Evolutionary conservation across 1,284 basidiomycete genomes (phyloP).

Genomic region (Cryptococcus sp.): DNA sequence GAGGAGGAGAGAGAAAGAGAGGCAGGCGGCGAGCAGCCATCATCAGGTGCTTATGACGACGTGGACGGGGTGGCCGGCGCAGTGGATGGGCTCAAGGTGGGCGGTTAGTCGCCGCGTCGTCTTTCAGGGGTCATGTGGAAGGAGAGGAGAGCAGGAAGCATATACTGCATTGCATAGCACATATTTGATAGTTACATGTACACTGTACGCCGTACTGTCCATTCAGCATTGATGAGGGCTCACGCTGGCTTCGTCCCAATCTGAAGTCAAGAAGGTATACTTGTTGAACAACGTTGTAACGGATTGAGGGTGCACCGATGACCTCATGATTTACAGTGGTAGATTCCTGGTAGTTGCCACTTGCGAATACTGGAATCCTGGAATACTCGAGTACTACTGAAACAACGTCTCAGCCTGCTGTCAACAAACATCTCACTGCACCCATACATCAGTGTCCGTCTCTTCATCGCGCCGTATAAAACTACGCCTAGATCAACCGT

Average conservation of each 20-base stretch:
- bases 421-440: no score
- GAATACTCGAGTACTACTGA: no score
- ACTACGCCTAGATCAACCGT: no score
- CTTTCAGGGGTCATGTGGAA: background rate
- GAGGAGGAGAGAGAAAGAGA: constrained; percentile 45
- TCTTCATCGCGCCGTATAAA: no score
- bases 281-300: no score
- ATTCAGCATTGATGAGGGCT: background rate
- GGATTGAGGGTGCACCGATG: no score
- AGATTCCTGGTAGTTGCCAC: no score
- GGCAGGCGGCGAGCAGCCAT: background rate
- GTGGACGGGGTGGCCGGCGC: constrained; percentile 66
- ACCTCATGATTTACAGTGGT: no score
- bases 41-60: constrained; percentile 34
- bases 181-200: background rate
- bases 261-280: background rate
- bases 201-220: background rate
- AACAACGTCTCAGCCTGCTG: no score
- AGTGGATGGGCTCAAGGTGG: constrained; percentile 17
- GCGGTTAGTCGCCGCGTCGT: background rate
- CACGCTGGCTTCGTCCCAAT: background rate
- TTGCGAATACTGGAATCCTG: no score
- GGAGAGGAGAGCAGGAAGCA: background rate
- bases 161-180: constrained; percentile 1
- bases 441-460: no score